Percentiles rank a stretch among this genome's conserved stretches.
Evolutionary conservation across 331 rosid species (phyloP).

Genomic region (Quercus lobata): DNA sequence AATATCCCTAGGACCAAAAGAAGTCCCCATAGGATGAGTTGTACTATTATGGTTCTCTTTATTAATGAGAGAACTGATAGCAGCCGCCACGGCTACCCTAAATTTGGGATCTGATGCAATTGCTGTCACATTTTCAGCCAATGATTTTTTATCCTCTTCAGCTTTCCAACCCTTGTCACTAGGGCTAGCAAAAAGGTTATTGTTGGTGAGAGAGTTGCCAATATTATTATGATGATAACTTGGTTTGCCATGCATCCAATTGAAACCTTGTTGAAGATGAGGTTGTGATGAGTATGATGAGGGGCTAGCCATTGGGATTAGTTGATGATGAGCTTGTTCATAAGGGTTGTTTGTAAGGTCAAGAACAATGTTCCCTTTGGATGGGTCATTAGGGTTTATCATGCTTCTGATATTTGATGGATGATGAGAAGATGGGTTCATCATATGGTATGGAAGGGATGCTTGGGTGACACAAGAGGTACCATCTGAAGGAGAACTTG

Average conservation of each 20-base stretch:
- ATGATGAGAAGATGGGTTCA: constrained; percentile 4
- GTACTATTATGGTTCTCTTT: constrained; percentile 38
- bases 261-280: constrained; percentile 18
- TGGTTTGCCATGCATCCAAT: constrained; percentile 42
- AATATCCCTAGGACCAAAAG: constrained; percentile 25
- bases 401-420: constrained; percentile 25
- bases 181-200: constrained; percentile 16
- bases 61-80: constrained; percentile 60
- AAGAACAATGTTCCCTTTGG: constrained; percentile 55
- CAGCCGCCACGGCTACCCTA: constrained; percentile 84
- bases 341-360: constrained; percentile 50
- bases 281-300: constrained; percentile 19
- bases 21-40: constrained; percentile 12
- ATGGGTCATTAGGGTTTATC: constrained; percentile 45
- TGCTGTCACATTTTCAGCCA: constrained; percentile 48
- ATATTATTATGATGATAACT: neutral
- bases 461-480: constrained; percentile 24
- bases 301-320: constrained; percentile 18
- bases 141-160: constrained; percentile 26
- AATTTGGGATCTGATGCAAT: constrained; percentile 80
- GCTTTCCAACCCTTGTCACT: constrained; percentile 27
- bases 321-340: neutral
- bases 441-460: constrained; percentile 18
- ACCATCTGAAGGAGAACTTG: constrained; percentile 30
- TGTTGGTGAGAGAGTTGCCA: neutral